Evolutionary conservation across 768 basidiomycete genomes (phyloP).

Genomic region (Jaapia argillacea): DNA sequence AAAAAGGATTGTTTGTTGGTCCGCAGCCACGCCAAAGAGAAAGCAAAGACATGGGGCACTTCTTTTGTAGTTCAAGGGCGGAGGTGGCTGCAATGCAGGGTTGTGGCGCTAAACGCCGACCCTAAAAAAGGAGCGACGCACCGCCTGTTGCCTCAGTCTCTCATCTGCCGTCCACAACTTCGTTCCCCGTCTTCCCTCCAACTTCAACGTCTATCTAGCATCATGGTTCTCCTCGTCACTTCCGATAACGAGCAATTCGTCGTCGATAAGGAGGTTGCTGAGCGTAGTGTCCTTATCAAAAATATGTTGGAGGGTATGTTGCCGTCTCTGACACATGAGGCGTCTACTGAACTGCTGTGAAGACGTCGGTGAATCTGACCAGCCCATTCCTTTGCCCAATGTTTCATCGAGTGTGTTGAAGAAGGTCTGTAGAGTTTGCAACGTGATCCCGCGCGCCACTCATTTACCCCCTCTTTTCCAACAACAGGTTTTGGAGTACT

Average conservation of each 20-base stretch:
- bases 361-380: constrained; percentile 94
- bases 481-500: constrained; percentile 92
- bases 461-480: constrained; percentile 1
- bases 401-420: constrained; percentile 88
- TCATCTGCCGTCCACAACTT: not conserved
- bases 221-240: constrained; percentile 81
- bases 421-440: constrained; percentile 49
- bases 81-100: not conserved
- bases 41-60: constrained; percentile 34
- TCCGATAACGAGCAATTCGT: constrained; percentile 94
- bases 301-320: constrained; percentile 95
- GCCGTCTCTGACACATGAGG: not conserved
- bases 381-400: constrained; percentile 90
- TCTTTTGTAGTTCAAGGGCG: not conserved
- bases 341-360: constrained; percentile 6
- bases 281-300: constrained; percentile 94
- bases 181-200: not conserved
- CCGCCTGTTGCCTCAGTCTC: not conserved
- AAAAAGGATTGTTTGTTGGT: constrained; percentile 37
- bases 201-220: constrained; percentile 10
- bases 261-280: constrained; percentile 90
- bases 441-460: not conserved
- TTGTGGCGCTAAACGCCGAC: not conserved
- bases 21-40: constrained; percentile 26
- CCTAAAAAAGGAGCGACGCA: not conserved